A percentile compares a stretch with the other conserved stretches of the same genome.
phyloP scores from a whole-genome alignment of 768 basidiomycete species.

The Zangia roseola region DNA sequence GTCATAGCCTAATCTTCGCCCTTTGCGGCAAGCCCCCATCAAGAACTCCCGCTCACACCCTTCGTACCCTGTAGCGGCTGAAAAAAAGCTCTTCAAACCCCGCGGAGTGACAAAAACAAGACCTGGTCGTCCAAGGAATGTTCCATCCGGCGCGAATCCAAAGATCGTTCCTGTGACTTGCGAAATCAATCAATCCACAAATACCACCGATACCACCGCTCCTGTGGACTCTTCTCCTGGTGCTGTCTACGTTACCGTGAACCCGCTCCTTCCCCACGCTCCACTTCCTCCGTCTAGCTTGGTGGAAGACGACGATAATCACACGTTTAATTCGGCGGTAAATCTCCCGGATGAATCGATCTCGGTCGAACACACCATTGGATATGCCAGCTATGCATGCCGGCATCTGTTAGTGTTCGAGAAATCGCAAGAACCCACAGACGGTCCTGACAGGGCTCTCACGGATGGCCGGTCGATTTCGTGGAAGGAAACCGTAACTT shows the following conservation, averaged over 20 bases:
- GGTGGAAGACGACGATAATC: slow-evolving; percentile 4
- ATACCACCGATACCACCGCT: background rate
- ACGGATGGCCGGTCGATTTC: slow-evolving; percentile 9
- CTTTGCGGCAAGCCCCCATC: slow-evolving; percentile 25
- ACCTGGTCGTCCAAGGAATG: slow-evolving; percentile 30
- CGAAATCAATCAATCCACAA: slow-evolving; percentile 12
- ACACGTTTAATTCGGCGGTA: slow-evolving; percentile 15
- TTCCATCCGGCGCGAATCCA: slow-evolving; percentile 2
- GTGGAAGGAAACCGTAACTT: slow-evolving; percentile 11
- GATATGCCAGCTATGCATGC: slow-evolving; percentile 30
- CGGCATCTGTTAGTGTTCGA: slow-evolving; percentile 28
- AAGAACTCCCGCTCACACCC: slow-evolving; percentile 21
- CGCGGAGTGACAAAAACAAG: slow-evolving; percentile 33
- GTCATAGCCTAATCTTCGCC: slow-evolving; percentile 32
- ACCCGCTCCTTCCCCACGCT: slow-evolving; percentile 24
- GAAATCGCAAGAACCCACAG: slow-evolving; percentile 24
- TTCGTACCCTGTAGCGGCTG: slow-evolving; percentile 11
- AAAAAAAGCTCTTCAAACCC: slow-evolving; percentile 20
- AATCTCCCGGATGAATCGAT: slow-evolving; percentile 27
- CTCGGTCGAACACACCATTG: slow-evolving; percentile 27
- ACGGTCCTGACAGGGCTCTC: slow-evolving; percentile 10
- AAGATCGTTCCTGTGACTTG: slow-evolving; percentile 3
- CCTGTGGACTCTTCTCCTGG: slow-evolving; percentile 6
- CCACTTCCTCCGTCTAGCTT: background rate
- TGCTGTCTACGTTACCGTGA: slow-evolving; percentile 21